Evolutionary conservation across 352 stramenopile genomes (phyloP), one percentile per base, ranked within the genome.

Genomic region (Phytopythium vexans): DNA sequence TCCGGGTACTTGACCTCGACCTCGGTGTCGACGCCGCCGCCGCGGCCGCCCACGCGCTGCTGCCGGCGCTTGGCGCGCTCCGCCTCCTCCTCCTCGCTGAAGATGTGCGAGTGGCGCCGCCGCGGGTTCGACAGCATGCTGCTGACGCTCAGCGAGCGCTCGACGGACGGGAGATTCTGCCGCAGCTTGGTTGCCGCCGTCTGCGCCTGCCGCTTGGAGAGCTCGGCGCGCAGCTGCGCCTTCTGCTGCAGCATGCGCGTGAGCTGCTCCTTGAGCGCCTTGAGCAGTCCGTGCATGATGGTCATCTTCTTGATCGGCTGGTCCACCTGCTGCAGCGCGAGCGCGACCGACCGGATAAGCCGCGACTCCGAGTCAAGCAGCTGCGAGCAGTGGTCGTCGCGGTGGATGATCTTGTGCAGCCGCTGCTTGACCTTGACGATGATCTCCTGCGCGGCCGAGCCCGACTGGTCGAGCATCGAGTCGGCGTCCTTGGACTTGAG

Each of bases 401-500:
- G 82, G 45, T 95, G 86, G 45, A 95, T 89, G 53, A 95, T 92
- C 49, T 81, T 77, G 61, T 95, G 86, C 47, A 95, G 69, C 6
- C 83, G 83, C 64, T 94, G 82, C 69, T 95, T 95, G 8, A 95
- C 86, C 36, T 74, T 73, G 80, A 95, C 89, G 37, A 95, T 95
- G 42, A 92, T 95, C 62, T 92, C 86, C 51, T 95, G 86, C 0
- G 82, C 96, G 38, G 97, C 97, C 32, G 98, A 98, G 2, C 95
- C 96, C 12, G 91, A 98, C 55, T 98, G 96, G 74, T 99, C 98
- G 15, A 99, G 79, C 96, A 99, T 99, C 48, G 97, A 96, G 57
- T 95, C 86, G 6, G 83, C 86, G 38, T 94, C 83, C 48, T 95
- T 94, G 3, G 86, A 93, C 62, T 95, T 95, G 21, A 94, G 60